Evolutionary conservation across 768 basidiomycete genomes (phyloP), one percentile per base, ranked within the genome.

Genomic region (Boletus huronensis): DNA sequence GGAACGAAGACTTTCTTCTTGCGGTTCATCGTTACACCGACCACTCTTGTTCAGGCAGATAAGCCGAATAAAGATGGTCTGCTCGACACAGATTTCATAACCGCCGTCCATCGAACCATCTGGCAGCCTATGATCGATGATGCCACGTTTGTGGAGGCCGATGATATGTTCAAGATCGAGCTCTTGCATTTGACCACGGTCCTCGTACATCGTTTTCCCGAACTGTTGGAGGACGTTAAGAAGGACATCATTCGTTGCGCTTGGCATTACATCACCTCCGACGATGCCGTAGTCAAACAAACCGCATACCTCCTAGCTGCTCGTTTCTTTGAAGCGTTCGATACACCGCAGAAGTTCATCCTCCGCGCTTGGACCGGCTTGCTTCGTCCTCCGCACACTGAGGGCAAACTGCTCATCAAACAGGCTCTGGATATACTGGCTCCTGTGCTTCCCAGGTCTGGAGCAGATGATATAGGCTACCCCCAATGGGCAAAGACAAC

Each of bases 171-270:
- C 70, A 88, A 87, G 63, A 90, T 98, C 55, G 97, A 98, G 70
- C 78, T 97, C 17, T 77, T 98, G 38, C 87, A 95, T 62, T 75
- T 98, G 65, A 93, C 95, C 6, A 93, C 88, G 0, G 77, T 93
- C 32, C 79, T 99, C 56, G 87, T 98, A 5, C 89, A 95, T 55
- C 79, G 88, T 63, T 94, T 92, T 59, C 80, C 86, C 2, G 74
- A 82, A n/a, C 70, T 91, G n/a, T 77, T 97, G 40, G 83, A 83
- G 54, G 88, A 92, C 42, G 83, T 82, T 35, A 84, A 89, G 71
- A 98, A 94, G 69, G 91, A 95, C 55, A 85, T 98, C 60, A 94
- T 98, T 74, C 90, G 88, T 68, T 88, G 89, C 53, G 91, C 93
- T 19, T 98, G 93, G 93, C 82, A 87, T 63, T 90, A 87, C 62